Percentiles rank a stretch among this genome's conserved stretches.
These are phyloP conservation scores for Mycena floridula DNA, from an alignment of 768 basidiomycete species.

Conservation along the genomic window DNA sequence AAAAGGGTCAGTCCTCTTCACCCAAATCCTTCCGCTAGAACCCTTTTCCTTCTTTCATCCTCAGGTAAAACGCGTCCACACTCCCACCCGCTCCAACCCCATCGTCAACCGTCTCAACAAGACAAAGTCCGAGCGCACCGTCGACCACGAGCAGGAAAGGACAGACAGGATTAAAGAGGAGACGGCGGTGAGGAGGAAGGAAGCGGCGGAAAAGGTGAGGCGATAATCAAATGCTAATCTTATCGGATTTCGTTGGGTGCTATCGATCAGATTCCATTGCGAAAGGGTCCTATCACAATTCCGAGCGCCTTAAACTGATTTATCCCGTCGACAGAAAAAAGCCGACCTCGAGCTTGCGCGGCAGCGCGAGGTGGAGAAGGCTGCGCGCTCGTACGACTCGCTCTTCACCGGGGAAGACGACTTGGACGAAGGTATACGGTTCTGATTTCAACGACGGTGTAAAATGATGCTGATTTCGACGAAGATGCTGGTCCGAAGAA, in stretches of 20 bases:
- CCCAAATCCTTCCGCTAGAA: too few relatives aligned
- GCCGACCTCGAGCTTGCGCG: constrained; percentile 71
- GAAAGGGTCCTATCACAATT: too few relatives aligned
- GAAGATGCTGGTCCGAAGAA: constrained; percentile 34
- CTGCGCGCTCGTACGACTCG: constrained; percentile 76
- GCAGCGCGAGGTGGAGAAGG: constrained; percentile 79
- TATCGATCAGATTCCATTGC: too few relatives aligned
- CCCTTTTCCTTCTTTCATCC: too few relatives aligned
- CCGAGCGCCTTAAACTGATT: too few relatives aligned
- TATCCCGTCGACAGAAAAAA: too few relatives aligned
- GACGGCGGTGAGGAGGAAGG: constrained; percentile 52
- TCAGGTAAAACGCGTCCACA: constrained; percentile 42
- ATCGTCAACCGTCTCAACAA: constrained; percentile 93
- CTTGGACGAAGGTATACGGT: too few relatives aligned
- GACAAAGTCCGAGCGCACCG: constrained; percentile 77
- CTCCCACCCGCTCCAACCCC: constrained; percentile 75
- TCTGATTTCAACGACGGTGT: too few relatives aligned
- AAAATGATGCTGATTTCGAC: too few relatives aligned
- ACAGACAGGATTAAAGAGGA: constrained; percentile 79
- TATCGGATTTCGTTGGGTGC: too few relatives aligned
- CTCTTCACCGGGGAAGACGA: constrained; percentile 66
- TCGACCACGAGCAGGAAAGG: constrained; percentile 89
- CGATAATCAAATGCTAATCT: too few relatives aligned
- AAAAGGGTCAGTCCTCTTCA: too few relatives aligned
- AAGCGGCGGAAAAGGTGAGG: constrained; percentile 72